A percentile compares a stretch with the other conserved stretches of the same genome.
Evolutionary conservation across 495 filamentous ascomycete species (phyloP).

Genomic region (Hypoxylon subgilvum): DNA sequence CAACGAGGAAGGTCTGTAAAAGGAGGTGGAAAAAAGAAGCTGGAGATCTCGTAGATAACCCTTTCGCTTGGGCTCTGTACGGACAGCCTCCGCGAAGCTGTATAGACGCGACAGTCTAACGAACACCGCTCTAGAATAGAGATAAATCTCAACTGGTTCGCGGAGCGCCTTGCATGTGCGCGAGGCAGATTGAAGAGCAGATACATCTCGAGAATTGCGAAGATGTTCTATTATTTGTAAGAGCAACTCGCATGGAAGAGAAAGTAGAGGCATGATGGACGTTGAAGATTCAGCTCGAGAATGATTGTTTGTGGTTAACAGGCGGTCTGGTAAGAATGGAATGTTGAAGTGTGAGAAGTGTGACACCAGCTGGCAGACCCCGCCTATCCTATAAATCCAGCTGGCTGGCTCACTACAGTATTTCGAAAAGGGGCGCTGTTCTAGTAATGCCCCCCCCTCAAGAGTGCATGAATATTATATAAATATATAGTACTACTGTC

Average conservation of each 20-base stretch:
- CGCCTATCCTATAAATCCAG: no score
- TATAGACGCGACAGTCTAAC: conserved; percentile 7
- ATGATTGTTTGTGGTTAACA: no score
- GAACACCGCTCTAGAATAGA: conserved; percentile 17
- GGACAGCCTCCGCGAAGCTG: conserved; percentile 1
- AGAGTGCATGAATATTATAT: no score
- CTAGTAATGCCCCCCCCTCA: no score
- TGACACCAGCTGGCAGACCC: no score
- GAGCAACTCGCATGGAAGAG: conserved; percentile 13
- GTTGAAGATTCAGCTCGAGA: not conserved
- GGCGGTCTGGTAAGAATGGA: no score
- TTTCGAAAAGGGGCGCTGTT: no score
- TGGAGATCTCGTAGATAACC: conserved; percentile 13
- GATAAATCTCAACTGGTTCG: conserved; percentile 11
- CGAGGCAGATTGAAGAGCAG: conserved; percentile 1
- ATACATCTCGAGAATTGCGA: conserved; percentile 5
- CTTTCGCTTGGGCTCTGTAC: conserved; percentile 1
- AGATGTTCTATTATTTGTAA: conserved; percentile 16
- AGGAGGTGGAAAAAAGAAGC: conserved; percentile 5
- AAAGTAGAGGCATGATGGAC: conserved; percentile 3
- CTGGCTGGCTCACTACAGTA: no score
- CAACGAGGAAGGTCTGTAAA: not conserved
- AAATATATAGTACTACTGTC: no score
- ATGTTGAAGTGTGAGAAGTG: no score
- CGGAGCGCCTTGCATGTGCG: conserved; percentile 16